Conservation (phyloP, 164 flowering plant genomes). For the Protea cynaroides region DNA sequence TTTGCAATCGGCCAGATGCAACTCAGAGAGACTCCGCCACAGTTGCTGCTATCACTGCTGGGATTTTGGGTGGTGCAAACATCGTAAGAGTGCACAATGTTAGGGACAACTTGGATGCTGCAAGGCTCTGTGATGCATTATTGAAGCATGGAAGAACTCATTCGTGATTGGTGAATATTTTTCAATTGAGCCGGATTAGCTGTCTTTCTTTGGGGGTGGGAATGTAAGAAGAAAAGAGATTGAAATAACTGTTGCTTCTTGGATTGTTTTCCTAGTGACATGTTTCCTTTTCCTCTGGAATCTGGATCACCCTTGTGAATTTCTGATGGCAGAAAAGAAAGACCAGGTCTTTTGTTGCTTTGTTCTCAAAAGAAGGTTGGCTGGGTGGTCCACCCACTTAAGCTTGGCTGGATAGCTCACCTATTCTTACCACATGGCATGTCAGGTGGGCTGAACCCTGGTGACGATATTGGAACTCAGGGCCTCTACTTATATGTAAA, state of each 20-base stretch:
- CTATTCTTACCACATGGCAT: too few species aligned
- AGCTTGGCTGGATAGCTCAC: too few species aligned
- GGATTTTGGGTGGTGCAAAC: constrained; percentile 79
- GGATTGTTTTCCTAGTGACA: not conserved
- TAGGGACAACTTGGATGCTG: constrained; percentile 66
- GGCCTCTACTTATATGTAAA: too few species aligned
- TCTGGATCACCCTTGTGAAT: not conserved
- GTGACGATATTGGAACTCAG: too few species aligned
- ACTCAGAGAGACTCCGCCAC: constrained; percentile 77
- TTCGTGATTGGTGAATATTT: not conserved
- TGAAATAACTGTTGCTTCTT: too few species aligned
- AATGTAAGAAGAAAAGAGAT: too few species aligned
- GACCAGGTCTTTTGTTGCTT: too few species aligned
- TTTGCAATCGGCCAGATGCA: constrained; percentile 53
- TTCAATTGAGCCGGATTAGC: too few species aligned
- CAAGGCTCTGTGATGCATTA: constrained; percentile 75
- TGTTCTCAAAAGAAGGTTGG: too few species aligned
- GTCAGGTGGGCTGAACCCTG: too few species aligned
- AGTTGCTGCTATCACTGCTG: constrained; percentile 60
- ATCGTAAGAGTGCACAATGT: constrained; percentile 90
- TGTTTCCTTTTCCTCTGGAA: not conserved
- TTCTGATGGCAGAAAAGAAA: not conserved
- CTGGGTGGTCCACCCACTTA: too few species aligned
- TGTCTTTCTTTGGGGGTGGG: too few species aligned
- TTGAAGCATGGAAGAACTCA: constrained; percentile 19